Conservation (phyloP, 148 eudicot species). For the Amaranthus palmeri region DNA sequence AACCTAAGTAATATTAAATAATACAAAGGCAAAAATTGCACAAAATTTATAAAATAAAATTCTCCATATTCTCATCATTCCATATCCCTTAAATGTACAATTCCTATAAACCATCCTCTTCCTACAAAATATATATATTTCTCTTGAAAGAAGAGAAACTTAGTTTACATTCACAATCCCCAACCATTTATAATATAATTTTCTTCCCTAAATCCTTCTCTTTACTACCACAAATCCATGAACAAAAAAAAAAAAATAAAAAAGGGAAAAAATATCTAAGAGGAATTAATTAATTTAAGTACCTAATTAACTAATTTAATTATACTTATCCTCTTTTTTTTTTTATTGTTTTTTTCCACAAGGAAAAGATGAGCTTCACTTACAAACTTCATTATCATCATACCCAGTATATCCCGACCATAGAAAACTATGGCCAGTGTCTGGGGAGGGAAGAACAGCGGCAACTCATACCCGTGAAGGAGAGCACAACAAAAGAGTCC, state of each 20-base stretch:
- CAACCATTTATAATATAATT: background rate
- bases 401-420: too few species aligned
- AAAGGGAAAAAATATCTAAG: background rate
- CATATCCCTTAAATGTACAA: background rate
- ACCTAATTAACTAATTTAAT: slow-evolving; percentile 1
- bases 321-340: background rate
- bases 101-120: background rate
- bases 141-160: background rate
- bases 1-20: background rate
- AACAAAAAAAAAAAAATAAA: background rate
- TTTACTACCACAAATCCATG: background rate
- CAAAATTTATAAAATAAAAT: slow-evolving; percentile 28
- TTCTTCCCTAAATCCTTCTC: background rate
- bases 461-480: too few species aligned
- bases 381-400: too few species aligned
- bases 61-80: slow-evolving; percentile 20
- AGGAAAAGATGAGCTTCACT: too few species aligned
- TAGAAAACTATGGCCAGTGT: too few species aligned
- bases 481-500: too few species aligned
- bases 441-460: too few species aligned
- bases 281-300: background rate
- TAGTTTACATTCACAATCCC: background rate
- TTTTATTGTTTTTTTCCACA: background rate
- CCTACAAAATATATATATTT: background rate
- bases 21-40: slow-evolving; percentile 3